phyloP scores from a whole-genome alignment of 371 early-diverging fungal genomes.

The Mucor mucedo region DNA sequence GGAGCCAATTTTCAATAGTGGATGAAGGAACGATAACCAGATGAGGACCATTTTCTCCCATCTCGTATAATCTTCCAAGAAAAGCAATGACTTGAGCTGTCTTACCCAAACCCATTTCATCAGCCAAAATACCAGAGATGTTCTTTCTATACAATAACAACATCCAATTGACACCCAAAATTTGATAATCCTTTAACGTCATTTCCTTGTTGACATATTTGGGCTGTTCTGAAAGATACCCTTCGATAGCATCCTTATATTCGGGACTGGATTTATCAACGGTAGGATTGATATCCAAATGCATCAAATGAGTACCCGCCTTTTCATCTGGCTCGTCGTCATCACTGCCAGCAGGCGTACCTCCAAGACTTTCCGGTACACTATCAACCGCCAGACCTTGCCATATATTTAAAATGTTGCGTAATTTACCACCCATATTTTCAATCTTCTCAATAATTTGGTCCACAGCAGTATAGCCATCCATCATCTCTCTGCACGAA shows the following conservation, averaged over 20 bases:
- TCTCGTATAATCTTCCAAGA: constrained; percentile 68
- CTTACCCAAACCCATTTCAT: constrained; percentile 99
- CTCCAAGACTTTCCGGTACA: constrained; percentile 8
- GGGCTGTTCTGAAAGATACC: constrained; percentile 63
- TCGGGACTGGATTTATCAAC: not conserved
- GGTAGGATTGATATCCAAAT: constrained; percentile 10
- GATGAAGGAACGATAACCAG: constrained; percentile 90
- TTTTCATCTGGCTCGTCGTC: constrained; percentile 39
- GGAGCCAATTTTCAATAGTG: constrained; percentile 89
- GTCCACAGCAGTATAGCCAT: constrained; percentile 79
- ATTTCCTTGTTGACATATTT: constrained; percentile 56
- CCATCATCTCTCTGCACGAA: constrained; percentile 66
- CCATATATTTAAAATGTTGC: constrained; percentile 59
- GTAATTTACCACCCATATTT: constrained; percentile 58
- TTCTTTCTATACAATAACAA: constrained; percentile 77
- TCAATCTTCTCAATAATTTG: constrained; percentile 68
- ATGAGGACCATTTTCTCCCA: constrained; percentile 71
- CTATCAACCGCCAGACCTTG: constrained; percentile 28
- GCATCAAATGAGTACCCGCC: constrained; percentile 33
- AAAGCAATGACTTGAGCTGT: constrained; percentile 95
- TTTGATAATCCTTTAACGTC: constrained; percentile 88
- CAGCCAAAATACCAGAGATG: constrained; percentile 89
- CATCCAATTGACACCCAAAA: constrained; percentile 95
- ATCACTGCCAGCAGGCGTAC: not conserved
- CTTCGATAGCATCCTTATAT: constrained; percentile 48